These are phyloP conservation scores for Nemania diffusa DNA, from an alignment of 2,329 filamentous ascomycete genomes.

Conservation along the genomic window DNA sequence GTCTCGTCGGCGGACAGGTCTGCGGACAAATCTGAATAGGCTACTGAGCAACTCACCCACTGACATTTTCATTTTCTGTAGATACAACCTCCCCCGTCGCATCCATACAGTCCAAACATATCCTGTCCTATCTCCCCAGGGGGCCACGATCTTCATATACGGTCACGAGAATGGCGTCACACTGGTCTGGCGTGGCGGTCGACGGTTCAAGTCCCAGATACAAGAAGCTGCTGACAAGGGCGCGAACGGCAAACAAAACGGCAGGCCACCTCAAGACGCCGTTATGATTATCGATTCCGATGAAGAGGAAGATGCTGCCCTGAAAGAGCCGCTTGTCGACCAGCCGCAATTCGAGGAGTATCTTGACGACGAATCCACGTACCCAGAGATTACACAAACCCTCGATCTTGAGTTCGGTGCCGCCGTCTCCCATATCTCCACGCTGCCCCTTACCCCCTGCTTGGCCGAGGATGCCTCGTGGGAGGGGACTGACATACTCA, in stretches of 20 bases:
- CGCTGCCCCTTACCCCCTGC: conserved; percentile 63
- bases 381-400: conserved; percentile 67
- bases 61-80: conserved; percentile 47
- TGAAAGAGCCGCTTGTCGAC: conserved; percentile 56
- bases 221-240: conserved; percentile 49
- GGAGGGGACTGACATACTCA: conserved; percentile 61
- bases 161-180: conserved; percentile 72
- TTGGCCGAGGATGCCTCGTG: conserved; percentile 60
- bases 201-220: conserved; percentile 61
- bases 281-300: conserved; percentile 74
- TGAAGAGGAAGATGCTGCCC: conserved; percentile 63
- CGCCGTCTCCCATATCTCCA: conserved; percentile 65
- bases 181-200: conserved; percentile 71
- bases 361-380: conserved; percentile 59
- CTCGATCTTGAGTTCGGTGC: conserved; percentile 70
- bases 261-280: conserved; percentile 58
- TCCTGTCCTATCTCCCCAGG: conserved; percentile 70
- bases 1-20: no score
- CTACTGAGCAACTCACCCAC: not conserved
- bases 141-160: conserved; percentile 70
- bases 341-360: conserved; percentile 68
- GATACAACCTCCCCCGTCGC: conserved; percentile 68
- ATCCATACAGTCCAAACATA: conserved; percentile 70
- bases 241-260: conserved; percentile 62
- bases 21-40: not conserved